Conservation (phyloP, 352 stramenopile genomes). For the Peronospora tabacina region DNA sequence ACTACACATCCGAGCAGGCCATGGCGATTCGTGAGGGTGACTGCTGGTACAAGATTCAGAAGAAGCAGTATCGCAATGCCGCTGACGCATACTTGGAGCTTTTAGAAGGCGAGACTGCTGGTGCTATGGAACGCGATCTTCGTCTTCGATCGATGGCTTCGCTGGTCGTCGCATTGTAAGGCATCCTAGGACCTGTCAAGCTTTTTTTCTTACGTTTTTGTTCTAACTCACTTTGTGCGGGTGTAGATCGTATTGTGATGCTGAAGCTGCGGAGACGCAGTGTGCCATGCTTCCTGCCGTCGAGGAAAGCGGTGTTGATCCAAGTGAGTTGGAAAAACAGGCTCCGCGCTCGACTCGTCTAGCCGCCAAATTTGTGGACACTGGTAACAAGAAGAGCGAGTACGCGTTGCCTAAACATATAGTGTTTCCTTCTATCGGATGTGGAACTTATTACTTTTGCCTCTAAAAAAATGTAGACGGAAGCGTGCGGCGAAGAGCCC, state of each 20-base stretch:
- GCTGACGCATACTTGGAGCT: conserved; percentile 58
- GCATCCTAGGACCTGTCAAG: not conserved
- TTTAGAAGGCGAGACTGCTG: conserved; percentile 54
- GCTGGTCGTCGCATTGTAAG: conserved; percentile 66
- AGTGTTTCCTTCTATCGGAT: not conserved
- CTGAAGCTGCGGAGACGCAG: conserved; percentile 50
- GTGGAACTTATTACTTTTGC: conserved; percentile 8
- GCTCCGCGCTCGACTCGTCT: conserved; percentile 53
- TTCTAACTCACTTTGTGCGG: conserved; percentile 10
- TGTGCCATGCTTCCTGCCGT: conserved; percentile 57
- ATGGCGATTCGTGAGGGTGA: conserved; percentile 76
- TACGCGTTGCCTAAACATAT: conserved; percentile 24
- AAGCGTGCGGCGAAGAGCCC: conserved; percentile 69
- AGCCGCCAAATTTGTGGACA: conserved; percentile 48
- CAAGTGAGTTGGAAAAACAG: conserved; percentile 57
- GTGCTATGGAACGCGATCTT: conserved; percentile 53
- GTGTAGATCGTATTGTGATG: conserved; percentile 64
- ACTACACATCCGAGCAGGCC: conserved; percentile 47
- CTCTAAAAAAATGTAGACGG: conserved; percentile 33
- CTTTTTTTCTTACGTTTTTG: not conserved
- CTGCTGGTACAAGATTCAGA: conserved; percentile 72
- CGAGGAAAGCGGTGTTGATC: conserved; percentile 45
- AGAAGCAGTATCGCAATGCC: conserved; percentile 64
- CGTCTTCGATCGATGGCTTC: conserved; percentile 70
- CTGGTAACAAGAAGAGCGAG: conserved; percentile 75